These are phyloP conservation scores for Prunus kanzakura DNA, from an alignment of 306 rosid genomes.

Conservation along the genomic window DNA sequence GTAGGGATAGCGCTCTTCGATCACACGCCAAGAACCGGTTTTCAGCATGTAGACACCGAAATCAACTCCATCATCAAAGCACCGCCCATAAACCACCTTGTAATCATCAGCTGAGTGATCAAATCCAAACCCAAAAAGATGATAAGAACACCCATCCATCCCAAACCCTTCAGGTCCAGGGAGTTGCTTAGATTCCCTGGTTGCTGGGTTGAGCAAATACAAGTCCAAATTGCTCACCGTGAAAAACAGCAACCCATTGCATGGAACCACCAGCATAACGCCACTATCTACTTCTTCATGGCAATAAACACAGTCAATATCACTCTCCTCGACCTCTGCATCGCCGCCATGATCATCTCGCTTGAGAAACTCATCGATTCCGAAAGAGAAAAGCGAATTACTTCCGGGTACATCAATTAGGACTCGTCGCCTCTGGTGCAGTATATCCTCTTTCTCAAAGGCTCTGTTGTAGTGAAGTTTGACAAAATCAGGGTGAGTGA, in stretches of 20 bases:
- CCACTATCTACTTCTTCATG: neutral
- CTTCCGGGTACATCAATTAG: neutral
- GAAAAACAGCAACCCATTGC: neutral
- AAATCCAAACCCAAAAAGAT: neutral
- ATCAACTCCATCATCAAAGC: neutral
- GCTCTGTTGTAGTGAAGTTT: neutral
- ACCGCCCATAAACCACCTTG: neutral
- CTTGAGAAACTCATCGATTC: neutral
- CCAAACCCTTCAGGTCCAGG: neutral
- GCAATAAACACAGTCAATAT: neutral
- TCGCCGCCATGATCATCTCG: neutral
- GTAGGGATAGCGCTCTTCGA: neutral
- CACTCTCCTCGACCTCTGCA: neutral
- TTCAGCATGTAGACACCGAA: neutral
- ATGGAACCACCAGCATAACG: neutral
- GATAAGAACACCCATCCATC: neutral
- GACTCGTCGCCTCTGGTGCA: neutral
- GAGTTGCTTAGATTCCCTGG: neutral
- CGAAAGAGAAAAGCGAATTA: neutral
- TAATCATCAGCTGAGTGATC: neutral
- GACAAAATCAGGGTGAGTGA: neutral
- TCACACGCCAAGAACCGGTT: neutral
- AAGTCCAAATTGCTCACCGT: too few relatives aligned
- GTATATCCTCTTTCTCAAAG: neutral
- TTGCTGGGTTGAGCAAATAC: conserved; percentile 8